A percentile compares a stretch with the other conserved stretches of the same genome.
Evolutionary conservation across 2,329 filamentous ascomycete species (phyloP).

Genomic region (Akanthomyces lecanii): DNA sequence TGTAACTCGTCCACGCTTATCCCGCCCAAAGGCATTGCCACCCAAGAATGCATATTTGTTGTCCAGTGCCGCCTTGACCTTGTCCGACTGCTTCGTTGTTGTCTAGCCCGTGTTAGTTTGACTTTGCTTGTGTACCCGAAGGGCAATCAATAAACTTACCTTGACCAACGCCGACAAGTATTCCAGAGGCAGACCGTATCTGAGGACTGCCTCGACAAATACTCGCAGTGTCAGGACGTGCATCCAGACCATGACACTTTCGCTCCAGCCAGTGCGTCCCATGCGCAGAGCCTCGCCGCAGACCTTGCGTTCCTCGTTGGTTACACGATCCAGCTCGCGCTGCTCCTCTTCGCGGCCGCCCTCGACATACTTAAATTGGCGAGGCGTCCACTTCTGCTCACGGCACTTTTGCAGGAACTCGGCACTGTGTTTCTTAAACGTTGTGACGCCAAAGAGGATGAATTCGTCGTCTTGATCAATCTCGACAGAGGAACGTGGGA

Average conservation of each 20-base stretch:
- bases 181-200: conserved; percentile 87
- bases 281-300: conserved; percentile 89
- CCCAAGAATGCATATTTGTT: conserved; percentile 84
- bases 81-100: conserved; percentile 74
- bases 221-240: conserved; percentile 87
- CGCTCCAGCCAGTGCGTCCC: conserved; percentile 88
- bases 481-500: conserved; percentile 78
- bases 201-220: conserved; percentile 96
- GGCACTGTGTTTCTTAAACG: conserved; percentile 83
- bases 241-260: conserved; percentile 93
- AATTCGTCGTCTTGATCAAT: conserved; percentile 88
- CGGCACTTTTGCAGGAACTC: conserved; percentile 92
- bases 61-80: conserved; percentile 75
- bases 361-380: conserved; percentile 90
- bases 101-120: conserved; percentile 50
- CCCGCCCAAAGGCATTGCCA: conserved; percentile 87
- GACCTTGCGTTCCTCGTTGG: conserved; percentile 81
- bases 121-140: not conserved
- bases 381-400: conserved; percentile 89
- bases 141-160: conserved; percentile 49
- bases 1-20: conserved; percentile 87
- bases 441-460: conserved; percentile 79
- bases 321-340: conserved; percentile 76
- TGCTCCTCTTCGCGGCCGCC: conserved; percentile 86
- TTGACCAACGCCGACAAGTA: conserved; percentile 82